Base-by-base conservation (phyloP, 2,329 filamentous ascomycete species). In the Ceratocystis diversiconidia region DNA sequence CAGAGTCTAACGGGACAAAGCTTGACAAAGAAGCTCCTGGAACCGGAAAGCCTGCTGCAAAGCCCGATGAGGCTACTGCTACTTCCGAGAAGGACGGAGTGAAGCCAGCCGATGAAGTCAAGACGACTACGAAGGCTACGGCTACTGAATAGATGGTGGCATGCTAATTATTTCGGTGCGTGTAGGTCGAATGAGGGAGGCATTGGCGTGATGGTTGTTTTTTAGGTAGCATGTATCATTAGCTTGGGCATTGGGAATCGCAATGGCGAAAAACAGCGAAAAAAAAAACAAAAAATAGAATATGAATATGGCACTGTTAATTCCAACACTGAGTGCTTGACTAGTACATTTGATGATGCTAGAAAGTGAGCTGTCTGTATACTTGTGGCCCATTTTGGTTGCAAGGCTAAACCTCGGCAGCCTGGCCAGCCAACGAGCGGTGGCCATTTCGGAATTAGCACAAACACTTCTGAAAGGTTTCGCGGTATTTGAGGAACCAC, bases 1-100 rank as follows among this genome's bases (percentile, higher is more conserved):
- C 48, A 25, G 48, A 19, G 12, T 25, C 19, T 52, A 25, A 17
- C 48, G 48, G 25, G 48, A 12, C 48, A 19, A 52, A 28, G 48
- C 8, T 25, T 5, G 25, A 5, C 48, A 19, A 25, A 15, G 59
- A 61, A 15, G 2, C 30, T 17, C 32, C 57, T 7, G 57, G 15
- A 43, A 44, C 59, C 12, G 66, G 68, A 63, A 67, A 70, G 61
- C 60, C 62, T 48, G 50, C 32, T 22, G 62, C 25, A 36, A 63
- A 55, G 46, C 12, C 28, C 19, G 46, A 44, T 7, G 62, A 57
- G 10, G 3, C n/a, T 2, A 30, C 25, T 43, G 19, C 41, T 12
- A 22, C 25, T 30, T 30, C 41, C 2, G 36, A 64, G 8, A 57
- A 59, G 6, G 32, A 32, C 32, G 32, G 32, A 17, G n/a, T 7